Evolutionary conservation across 345 rosid genomes (phyloP), one percentile per base, ranked within the genome.

Genomic region (Heritiera fomes): DNA sequence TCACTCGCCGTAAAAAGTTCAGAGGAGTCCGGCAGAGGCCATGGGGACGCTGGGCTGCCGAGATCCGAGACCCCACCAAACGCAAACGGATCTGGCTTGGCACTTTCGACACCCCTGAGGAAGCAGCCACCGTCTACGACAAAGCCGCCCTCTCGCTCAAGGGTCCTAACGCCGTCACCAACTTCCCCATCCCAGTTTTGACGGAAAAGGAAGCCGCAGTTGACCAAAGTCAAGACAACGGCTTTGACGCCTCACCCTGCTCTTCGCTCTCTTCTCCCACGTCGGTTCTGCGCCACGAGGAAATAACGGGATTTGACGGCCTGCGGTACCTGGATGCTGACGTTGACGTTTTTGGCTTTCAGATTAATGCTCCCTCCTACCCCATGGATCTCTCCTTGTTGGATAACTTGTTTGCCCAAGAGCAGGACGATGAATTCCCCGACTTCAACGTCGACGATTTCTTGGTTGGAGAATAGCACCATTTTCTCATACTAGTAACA

Each of bases 11-110:
- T 76, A 93, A 82, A 85, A 93, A 91, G 80, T 93, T 85, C 78
- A 82, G 95, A 3, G 98, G 98, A 1, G 98, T 95, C 4, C 81
- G 98, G 78, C 98, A 90, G 77, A 82, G 98, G 71, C 98, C 97
- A 0, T 95, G 98, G 98, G 98, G 98, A 6, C 92, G 89, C 79
- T 95, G 98, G 98, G 98, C 98, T 58, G 98, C 98, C 46, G 98
- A 95, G 92, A 95, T 93, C 41, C 90, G 98, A 83, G 98, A 95
- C 80, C 98, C 98, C 0, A 59, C 45, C 7, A 78, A 82, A 71
- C 91, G 95, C 49, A 90, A 87, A 67, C 87, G 98, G 71, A 73
- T 93, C 15, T 95, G 98, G 98, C 77, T 95, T 2, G 98, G 98
- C 2, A 95, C 98, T 4, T 95, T 83, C 71, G 88, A 90, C 40